phyloP scores from a whole-genome alignment of 768 basidiomycete species.

The Lanmaoa rubissima region DNA sequence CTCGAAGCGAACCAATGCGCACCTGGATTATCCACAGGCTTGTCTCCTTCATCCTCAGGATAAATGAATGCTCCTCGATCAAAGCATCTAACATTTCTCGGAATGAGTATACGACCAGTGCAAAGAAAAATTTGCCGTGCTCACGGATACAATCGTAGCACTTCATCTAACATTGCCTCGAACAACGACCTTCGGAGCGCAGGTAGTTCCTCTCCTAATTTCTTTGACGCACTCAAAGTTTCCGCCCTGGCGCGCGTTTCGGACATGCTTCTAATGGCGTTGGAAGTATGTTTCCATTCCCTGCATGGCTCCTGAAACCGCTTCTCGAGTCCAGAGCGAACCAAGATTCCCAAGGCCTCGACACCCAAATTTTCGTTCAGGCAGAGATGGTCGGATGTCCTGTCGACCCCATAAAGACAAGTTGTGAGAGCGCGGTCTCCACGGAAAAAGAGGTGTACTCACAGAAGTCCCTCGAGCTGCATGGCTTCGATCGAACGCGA shows the following conservation, averaged over 20 bases:
- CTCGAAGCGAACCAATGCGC: not conserved
- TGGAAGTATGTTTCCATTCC: constrained; percentile 22
- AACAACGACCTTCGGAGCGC: constrained; percentile 18
- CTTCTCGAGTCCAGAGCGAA: constrained; percentile 27
- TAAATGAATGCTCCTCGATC: constrained; percentile 16
- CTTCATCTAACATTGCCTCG: constrained; percentile 25
- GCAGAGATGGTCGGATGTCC: constrained; percentile 22
- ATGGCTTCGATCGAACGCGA: not conserved
- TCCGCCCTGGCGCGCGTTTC: accelerated
- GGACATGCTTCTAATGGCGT: not conserved
- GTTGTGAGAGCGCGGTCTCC: not conserved
- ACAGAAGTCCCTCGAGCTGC: constrained; percentile 24
- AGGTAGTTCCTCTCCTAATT: constrained; percentile 3
- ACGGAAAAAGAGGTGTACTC: not conserved
- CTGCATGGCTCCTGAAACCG: constrained; percentile 25
- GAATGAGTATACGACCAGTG: not conserved
- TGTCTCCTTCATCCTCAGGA: not conserved
- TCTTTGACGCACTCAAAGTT: not conserved
- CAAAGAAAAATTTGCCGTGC: not conserved
- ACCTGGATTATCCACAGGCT: constrained; percentile 3
- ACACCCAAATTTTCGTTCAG: constrained; percentile 25
- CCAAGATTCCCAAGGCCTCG: constrained; percentile 27
- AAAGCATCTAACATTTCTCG: constrained; percentile 6
- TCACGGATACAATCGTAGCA: constrained; percentile 25
- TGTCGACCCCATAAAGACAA: not conserved